Conservation (phyloP, 2,329 filamentous ascomycete species). For the Thelonectria rubi region DNA sequence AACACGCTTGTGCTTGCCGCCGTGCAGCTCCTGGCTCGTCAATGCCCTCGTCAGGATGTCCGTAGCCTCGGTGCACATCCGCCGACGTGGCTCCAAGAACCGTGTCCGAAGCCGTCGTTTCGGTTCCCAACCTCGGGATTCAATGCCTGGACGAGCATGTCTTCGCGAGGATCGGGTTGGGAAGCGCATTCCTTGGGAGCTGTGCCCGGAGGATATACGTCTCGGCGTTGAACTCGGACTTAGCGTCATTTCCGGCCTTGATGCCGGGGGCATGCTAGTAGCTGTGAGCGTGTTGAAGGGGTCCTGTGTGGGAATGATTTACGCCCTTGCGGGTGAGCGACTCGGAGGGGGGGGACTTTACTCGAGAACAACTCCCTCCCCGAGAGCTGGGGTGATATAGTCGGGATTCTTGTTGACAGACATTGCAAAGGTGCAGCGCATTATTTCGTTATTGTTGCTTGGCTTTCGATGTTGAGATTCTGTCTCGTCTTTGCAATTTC, state of each 20-base stretch:
- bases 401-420: constrained; percentile 58
- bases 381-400: constrained; percentile 59
- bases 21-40: constrained; percentile 52
- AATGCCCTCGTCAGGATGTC: constrained; percentile 56
- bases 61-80: constrained; percentile 54
- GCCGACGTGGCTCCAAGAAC: constrained; percentile 56
- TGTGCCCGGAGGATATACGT: constrained; percentile 67
- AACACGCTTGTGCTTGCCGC: constrained; percentile 50
- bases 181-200: constrained; percentile 61
- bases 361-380: constrained; percentile 67
- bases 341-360: constrained; percentile 58
- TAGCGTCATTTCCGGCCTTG: constrained; percentile 65
- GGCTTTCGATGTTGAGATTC: not conserved
- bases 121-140: constrained; percentile 41
- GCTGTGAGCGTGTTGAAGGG: constrained; percentile 22
- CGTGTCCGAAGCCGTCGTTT: constrained; percentile 49
- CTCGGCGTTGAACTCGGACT: constrained; percentile 71
- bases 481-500: not conserved
- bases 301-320: constrained; percentile 43
- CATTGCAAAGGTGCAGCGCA: constrained; percentile 45
- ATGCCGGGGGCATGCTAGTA: constrained; percentile 70
- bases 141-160: constrained; percentile 49
- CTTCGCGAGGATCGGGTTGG: constrained; percentile 49
- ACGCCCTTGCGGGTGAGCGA: constrained; percentile 65
- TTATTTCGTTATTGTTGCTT: not conserved